These are phyloP conservation scores for Agapanthus africanus DNA, from an alignment of 106 monocot genomes.

Conservation along the genomic window DNA sequence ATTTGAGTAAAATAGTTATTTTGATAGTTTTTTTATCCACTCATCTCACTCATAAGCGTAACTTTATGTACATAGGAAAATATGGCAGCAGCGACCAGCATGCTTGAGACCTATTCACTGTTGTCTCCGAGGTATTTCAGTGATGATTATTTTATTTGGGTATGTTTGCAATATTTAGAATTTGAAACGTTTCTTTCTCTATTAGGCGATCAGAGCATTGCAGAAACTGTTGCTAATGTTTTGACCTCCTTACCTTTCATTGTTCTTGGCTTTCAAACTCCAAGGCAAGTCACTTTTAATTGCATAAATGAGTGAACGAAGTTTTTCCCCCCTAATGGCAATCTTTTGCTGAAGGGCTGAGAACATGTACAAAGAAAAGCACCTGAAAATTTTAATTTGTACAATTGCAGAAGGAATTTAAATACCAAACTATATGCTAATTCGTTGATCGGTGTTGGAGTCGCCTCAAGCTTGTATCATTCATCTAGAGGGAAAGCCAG, in stretches of 20 bases:
- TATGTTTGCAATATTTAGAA: background rate
- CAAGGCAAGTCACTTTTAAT: constrained; percentile 40
- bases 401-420: constrained; percentile 71
- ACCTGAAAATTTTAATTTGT: background rate
- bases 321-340: background rate
- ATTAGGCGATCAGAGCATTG: constrained; percentile 51
- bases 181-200: constrained; percentile 8
- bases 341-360: background rate
- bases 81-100: constrained; percentile 75
- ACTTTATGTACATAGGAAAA: constrained; percentile 30
- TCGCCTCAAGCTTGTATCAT: constrained; percentile 86
- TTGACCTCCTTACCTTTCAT: constrained; percentile 88
- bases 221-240: constrained; percentile 78
- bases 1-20: too few species aligned
- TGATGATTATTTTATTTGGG: background rate
- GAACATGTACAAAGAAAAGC: background rate
- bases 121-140: constrained; percentile 34
- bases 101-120: constrained; percentile 65
- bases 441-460: constrained; percentile 87
- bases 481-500: constrained; percentile 72
- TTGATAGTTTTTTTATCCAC: too few species aligned
- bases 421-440: constrained; percentile 66
- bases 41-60: background rate
- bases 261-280: constrained; percentile 63
- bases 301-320: background rate